These are phyloP conservation scores for Umbellularia californica DNA, from an alignment of 164 flowering plant genomes.

Conservation along the genomic window DNA sequence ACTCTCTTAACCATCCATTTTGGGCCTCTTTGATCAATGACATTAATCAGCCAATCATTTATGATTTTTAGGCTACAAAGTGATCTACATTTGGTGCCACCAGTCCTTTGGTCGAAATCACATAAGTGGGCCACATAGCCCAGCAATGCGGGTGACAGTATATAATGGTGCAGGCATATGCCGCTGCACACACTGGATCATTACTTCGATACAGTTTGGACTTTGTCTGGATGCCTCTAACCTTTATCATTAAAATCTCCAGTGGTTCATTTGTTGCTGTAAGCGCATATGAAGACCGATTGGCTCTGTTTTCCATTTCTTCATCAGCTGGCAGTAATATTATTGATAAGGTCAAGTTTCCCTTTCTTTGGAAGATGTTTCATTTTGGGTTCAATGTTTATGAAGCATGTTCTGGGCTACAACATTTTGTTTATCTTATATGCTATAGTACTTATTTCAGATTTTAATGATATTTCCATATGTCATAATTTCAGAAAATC, in stretches of 20 bases:
- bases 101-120: not conserved
- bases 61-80: not conserved
- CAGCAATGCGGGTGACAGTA: not conserved
- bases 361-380: not conserved
- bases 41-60: not conserved
- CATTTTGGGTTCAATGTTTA: conserved; percentile 4
- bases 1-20: not conserved
- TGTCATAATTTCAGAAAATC: conserved; percentile 49
- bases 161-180: not conserved
- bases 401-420: not conserved
- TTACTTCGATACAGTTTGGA: not conserved
- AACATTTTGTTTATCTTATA: conserved; percentile 5
- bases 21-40: not conserved
- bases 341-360: conserved; percentile 57
- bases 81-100: not conserved
- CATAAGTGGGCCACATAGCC: no score
- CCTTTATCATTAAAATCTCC: conserved; percentile 24
- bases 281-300: conserved; percentile 72
- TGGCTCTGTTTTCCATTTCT: conserved; percentile 77
- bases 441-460: conserved; percentile 7
- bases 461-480: conserved; percentile 17
- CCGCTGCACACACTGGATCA: not conserved
- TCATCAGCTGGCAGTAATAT: conserved; percentile 45
- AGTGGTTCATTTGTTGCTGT: conserved; percentile 83
- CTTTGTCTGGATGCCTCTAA: conserved; percentile 11